These are phyloP conservation scores for Blastobotrys serpentis DNA, from an alignment of 1,139 yeast genomes.

Conservation along the genomic window DNA sequence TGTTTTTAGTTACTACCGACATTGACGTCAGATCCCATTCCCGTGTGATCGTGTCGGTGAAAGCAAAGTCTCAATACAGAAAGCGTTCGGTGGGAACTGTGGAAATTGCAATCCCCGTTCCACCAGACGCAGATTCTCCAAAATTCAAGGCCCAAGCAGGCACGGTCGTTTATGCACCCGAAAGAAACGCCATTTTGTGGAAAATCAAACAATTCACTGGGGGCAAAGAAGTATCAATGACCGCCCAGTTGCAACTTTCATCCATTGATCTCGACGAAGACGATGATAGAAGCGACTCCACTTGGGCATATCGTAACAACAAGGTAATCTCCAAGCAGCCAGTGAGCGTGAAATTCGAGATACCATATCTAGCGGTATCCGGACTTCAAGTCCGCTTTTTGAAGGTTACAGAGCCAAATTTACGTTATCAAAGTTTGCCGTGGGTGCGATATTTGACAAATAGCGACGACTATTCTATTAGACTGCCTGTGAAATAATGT, in stretches of 20 bases:
- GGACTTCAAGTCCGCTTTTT: constrained; percentile 93
- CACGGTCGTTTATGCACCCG: constrained; percentile 86
- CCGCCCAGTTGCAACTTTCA: constrained; percentile 81
- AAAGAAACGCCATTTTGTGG: constrained; percentile 78
- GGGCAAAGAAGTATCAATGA: constrained; percentile 80
- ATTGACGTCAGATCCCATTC: constrained; percentile 69
- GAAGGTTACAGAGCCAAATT: constrained; percentile 80
- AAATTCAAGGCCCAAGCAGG: constrained; percentile 76
- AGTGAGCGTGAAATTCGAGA: constrained; percentile 76
- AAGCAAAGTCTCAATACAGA: constrained; percentile 76
- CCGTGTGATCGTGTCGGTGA: constrained; percentile 72
- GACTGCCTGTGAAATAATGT: constrained; percentile 35
- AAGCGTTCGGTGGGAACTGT: constrained; percentile 82
- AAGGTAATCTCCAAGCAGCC: constrained; percentile 29
- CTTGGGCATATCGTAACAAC: constrained; percentile 18
- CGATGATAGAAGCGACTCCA: constrained; percentile 26
- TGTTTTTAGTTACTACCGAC: constrained; percentile 49
- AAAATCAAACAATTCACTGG: constrained; percentile 84
- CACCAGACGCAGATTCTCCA: constrained; percentile 91
- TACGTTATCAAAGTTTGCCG: constrained; percentile 87
- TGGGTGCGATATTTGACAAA: constrained; percentile 92
- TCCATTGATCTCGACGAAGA: constrained; percentile 61
- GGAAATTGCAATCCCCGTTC: constrained; percentile 81
- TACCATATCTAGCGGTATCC: constrained; percentile 91
- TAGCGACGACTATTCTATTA: constrained; percentile 79